Conservation (phyloP, 345 rosid species). For the Leavenworthia alabamica region DNA sequence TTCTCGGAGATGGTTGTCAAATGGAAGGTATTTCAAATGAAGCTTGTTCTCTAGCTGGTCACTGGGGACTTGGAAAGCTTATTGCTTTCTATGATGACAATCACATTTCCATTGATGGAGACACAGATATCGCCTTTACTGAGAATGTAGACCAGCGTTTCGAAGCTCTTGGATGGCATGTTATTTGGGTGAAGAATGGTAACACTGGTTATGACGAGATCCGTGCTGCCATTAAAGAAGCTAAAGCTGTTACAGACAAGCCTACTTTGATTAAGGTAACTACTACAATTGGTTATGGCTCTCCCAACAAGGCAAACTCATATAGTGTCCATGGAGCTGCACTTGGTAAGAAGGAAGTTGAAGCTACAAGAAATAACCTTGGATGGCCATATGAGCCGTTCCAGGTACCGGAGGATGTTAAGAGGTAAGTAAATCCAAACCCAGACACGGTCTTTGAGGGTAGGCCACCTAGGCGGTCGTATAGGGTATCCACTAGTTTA, state of each 20-base stretch:
- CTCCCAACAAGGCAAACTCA: constrained; percentile 94
- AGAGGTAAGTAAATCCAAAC: constrained; percentile 41
- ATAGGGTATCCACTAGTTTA: too few species aligned
- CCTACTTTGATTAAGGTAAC: constrained; percentile 45
- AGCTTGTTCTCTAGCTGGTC: constrained; percentile 90
- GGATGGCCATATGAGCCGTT: constrained; percentile 92
- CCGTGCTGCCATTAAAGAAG: constrained; percentile 98
- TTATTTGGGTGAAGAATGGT: constrained; percentile 99
- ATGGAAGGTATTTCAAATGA: constrained; percentile 98
- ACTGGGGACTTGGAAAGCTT: constrained; percentile 98
- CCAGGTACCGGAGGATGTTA: constrained; percentile 93
- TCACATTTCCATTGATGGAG: constrained; percentile 98
- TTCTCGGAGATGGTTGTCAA: constrained; percentile 96
- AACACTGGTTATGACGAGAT: constrained; percentile 98
- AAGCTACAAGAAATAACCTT: constrained; percentile 95
- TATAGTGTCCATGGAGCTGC: constrained; percentile 98
- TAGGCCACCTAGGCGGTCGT: too few species aligned
- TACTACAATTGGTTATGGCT: constrained; percentile 94
- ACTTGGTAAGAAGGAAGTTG: constrained; percentile 96
- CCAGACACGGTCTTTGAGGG: too few species aligned
- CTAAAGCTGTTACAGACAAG: constrained; percentile 88
- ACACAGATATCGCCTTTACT: constrained; percentile 94
- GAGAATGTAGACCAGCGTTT: constrained; percentile 79
- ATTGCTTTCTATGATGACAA: constrained; percentile 98
- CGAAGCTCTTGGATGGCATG: constrained; percentile 99